Base-by-base conservation (phyloP, 768 basidiomycete genomes). In the Termitomyces sp. region DNA sequence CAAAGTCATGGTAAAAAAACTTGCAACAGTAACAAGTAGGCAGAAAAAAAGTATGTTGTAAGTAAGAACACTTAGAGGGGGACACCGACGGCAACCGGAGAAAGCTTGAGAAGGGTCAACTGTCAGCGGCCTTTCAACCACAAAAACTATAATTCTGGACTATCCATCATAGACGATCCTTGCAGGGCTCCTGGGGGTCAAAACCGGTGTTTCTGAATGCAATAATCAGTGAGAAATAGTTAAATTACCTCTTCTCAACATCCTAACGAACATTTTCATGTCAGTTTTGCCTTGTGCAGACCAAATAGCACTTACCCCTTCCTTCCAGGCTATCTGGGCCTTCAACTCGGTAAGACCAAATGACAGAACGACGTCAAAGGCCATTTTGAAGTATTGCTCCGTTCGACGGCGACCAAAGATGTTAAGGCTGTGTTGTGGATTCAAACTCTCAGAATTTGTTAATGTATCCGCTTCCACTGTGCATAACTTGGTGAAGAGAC, bases 271-370 rank as follows among this genome's bases (percentile, higher is more conserved):
- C 50, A 51, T 36, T 36, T 36, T 16, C 6, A 20, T 50, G 8
- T 51, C 12, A 51, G 22, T 8, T 22, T 51, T 16, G 6, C 20
- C 34, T 34, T 36, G 7, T 36, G 6, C 6, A 11, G 2, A 2
- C 16, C 6, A 20, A 37, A 9, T 37, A 37, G 2, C 20, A 52
- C 22, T 20, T 37, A 37, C 50, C 18, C 24, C 16, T 24, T 52
- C 50, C 22, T n/a, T 50, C 81, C 82, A 84, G 30, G 73, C 70
- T 44, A 84, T 74, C 50, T 81, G 78, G 0, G 81, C 82, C 58
- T 74, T 76, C 59, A 83, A 64, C 60, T 84, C 83, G 2, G 81
- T 83, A 49, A 80, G 61, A 4, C 83, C 83, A 55, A 85, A 83
- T 9, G 78, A 66, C 20, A 85, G 58, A 12, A 83, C 69, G 4